Percentiles rank a stretch among this genome's conserved stretches.
Conservation (phyloP, 192 early-diverging fungal species). For the Cetraspora pellucida region DNA sequence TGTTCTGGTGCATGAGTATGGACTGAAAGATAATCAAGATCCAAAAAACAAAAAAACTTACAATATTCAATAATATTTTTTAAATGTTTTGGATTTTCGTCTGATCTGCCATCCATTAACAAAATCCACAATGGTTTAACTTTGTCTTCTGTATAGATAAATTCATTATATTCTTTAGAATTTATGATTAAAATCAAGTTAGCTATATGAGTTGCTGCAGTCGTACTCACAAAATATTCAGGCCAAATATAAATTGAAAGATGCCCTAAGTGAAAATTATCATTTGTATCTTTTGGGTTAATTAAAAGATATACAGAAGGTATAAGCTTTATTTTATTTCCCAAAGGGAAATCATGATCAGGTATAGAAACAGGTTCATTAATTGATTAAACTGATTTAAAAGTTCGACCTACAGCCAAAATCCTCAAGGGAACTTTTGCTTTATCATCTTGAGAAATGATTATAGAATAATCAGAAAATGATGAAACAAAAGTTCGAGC, state of each 20-base stretch:
- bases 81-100: slow-evolving; percentile 1
- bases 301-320: slow-evolving; percentile 5
- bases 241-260: not conserved
- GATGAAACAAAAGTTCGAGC: not conserved
- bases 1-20: not conserved
- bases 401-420: not conserved
- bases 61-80: slow-evolving; percentile 12
- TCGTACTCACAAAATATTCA: not conserved
- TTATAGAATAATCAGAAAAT: not conserved
- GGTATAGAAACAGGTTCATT: not conserved
- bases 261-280: not conserved
- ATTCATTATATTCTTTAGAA: not conserved
- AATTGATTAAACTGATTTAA: not conserved
- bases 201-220: not conserved
- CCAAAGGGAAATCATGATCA: not conserved
- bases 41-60: not conserved
- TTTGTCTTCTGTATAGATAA: not conserved
- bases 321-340: not conserved
- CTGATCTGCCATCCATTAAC: not conserved
- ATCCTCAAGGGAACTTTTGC: not conserved
- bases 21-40: slow-evolving; percentile 8
- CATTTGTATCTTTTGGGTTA: not conserved
- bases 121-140: not conserved
- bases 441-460: slow-evolving; percentile 5
- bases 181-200: not conserved